phyloP scores from a whole-genome alignment of 257 asterid genomes.

The Solanum ossicruentum region DNA sequence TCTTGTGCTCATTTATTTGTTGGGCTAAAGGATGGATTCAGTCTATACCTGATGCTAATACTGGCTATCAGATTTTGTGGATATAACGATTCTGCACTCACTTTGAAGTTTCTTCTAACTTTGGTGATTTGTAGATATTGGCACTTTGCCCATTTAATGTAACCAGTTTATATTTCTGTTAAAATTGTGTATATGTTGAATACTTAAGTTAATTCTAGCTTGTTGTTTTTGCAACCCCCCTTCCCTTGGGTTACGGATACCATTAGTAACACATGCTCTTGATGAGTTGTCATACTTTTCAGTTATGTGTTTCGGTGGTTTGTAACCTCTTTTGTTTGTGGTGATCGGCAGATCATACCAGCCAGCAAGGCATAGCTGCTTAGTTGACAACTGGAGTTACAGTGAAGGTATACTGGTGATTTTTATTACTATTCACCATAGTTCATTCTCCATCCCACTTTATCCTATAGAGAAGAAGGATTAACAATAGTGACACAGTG shows the following conservation, averaged over 20 bases:
- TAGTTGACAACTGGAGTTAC: background rate
- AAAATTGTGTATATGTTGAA: background rate
- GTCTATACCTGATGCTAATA: background rate
- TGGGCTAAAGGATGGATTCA: background rate
- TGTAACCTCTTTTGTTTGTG: background rate
- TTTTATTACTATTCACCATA: background rate
- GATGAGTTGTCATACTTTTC: background rate
- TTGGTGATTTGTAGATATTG: background rate
- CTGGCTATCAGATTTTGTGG: background rate
- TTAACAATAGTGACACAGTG: background rate
- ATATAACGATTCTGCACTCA: background rate
- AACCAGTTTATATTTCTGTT: background rate
- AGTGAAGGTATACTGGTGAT: background rate
- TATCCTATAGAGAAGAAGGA: background rate
- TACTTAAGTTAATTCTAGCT: background rate
- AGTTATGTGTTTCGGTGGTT: background rate
- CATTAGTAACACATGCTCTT: background rate
- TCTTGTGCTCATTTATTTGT: conserved; percentile 1
- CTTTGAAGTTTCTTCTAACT: background rate
- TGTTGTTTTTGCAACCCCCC: background rate
- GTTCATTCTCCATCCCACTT: background rate
- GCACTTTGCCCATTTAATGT: background rate
- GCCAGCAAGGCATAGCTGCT: background rate
- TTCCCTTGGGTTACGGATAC: background rate
- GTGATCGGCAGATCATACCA: background rate